These are phyloP conservation scores for Puccinia coronata DNA, from an alignment of 1,284 basidiomycete species.

Conservation along the genomic window DNA sequence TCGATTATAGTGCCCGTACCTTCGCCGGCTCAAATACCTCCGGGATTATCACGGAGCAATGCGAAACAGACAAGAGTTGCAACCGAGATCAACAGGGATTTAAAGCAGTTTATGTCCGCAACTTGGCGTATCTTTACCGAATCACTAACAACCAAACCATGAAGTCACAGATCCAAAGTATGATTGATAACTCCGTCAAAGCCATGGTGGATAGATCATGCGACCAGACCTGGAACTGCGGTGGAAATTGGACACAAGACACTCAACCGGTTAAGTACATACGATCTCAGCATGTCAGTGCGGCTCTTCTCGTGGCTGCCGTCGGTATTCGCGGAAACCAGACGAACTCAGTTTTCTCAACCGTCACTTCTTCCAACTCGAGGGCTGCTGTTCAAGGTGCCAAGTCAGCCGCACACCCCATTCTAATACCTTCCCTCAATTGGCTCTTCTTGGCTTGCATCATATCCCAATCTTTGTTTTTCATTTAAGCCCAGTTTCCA, in stretches of 20 bases:
- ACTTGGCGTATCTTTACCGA: conserved; percentile 44
- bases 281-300: conserved; percentile 42
- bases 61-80: conserved; percentile 31
- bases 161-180: conserved; percentile 24
- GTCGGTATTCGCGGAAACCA: conserved; percentile 32
- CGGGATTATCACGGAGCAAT: conserved; percentile 43
- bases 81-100: conserved; percentile 49
- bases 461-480: background rate
- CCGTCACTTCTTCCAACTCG: background rate
- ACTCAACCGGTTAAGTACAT: conserved; percentile 22
- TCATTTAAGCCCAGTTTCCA: background rate
- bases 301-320: conserved; percentile 40
- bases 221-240: conserved; percentile 39
- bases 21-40: conserved; percentile 32
- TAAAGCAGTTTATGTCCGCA: conserved; percentile 46
- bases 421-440: background rate
- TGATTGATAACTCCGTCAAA: conserved; percentile 30
- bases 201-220: conserved; percentile 34
- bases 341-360: background rate
- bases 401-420: background rate
- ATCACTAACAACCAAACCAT: background rate
- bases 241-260: conserved; percentile 41
- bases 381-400: background rate
- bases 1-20: background rate
- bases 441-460: background rate